Conservation (phyloP, 2,329 filamentous ascomycete genomes). For the Arthrobotrys megalospora region DNA sequence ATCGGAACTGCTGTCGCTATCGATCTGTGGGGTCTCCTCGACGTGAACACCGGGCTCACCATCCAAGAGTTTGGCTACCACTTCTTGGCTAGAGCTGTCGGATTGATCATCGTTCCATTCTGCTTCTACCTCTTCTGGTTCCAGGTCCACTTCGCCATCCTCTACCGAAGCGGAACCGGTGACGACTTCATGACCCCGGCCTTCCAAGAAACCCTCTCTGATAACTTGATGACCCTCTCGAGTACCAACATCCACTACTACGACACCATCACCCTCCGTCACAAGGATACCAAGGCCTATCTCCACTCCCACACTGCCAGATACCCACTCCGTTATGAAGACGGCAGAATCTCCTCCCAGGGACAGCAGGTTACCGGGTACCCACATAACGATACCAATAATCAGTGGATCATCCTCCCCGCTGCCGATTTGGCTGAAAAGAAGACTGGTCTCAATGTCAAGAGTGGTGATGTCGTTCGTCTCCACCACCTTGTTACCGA, state of each 20-base stretch:
- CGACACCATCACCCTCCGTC: slow-evolving; percentile 86
- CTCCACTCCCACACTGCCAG: slow-evolving; percentile 91
- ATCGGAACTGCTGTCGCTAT: slow-evolving; percentile 94
- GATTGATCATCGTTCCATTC: slow-evolving; percentile 91
- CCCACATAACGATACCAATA: slow-evolving; percentile 98
- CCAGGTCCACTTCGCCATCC: slow-evolving; percentile 96
- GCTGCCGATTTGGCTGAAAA: slow-evolving; percentile 71
- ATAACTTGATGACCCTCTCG: slow-evolving; percentile 92
- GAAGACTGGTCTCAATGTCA: slow-evolving; percentile 76
- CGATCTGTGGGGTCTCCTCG: slow-evolving; percentile 93
- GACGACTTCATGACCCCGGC: slow-evolving; percentile 99
- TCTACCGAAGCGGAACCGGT: slow-evolving; percentile 89
- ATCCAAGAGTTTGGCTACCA: slow-evolving; percentile 88
- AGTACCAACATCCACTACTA: slow-evolving; percentile 90
- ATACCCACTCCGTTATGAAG: slow-evolving; percentile 96
- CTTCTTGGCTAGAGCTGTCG: slow-evolving; percentile 87
- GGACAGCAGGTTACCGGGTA: slow-evolving; percentile 97
- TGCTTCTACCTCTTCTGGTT: slow-evolving; percentile 99
- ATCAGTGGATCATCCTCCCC: slow-evolving; percentile 95
- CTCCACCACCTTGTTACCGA: slow-evolving; percentile 90
- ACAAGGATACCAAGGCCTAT: slow-evolving; percentile 98
- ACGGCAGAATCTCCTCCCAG: slow-evolving; percentile 96
- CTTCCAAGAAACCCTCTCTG: slow-evolving; percentile 96
- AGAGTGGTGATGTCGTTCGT: slow-evolving; percentile 87
- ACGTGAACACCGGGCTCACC: slow-evolving; percentile 87